Percentiles rank a stretch among this genome's conserved stretches.
phyloP scores from a whole-genome alignment of 2,329 filamentous ascomycete genomes.

The Penicillium sp. region DNA sequence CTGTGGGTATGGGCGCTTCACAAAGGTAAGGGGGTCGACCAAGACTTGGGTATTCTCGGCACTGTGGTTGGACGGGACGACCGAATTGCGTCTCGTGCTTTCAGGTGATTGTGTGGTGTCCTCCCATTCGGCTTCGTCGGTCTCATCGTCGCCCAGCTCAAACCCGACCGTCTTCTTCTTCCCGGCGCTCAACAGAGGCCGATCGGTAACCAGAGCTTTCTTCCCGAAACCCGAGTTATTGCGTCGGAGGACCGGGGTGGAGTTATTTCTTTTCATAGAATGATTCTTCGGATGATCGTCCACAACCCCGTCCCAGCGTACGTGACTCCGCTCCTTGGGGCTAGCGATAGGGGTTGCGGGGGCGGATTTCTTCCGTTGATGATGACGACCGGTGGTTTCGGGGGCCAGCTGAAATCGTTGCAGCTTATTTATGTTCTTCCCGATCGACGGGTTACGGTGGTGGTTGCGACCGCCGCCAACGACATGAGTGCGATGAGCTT shows the following conservation, averaged over 20 bases:
- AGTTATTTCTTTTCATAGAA: constrained; percentile 49
- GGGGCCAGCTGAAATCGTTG: constrained; percentile 37
- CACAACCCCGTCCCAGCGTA: constrained; percentile 45
- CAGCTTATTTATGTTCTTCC: constrained; percentile 47
- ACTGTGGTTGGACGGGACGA: constrained; percentile 37
- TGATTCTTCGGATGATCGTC: constrained; percentile 34
- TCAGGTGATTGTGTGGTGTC: constrained; percentile 51
- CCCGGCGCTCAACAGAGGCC: constrained; percentile 34
- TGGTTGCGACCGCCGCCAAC: constrained; percentile 44
- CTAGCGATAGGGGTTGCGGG: constrained; percentile 46
- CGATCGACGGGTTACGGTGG: constrained; percentile 44
- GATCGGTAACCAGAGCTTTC: constrained; percentile 39
- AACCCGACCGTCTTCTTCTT: constrained; percentile 51
- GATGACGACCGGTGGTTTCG: constrained; percentile 36
- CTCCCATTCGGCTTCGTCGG: constrained; percentile 50
- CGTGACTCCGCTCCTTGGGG: constrained; percentile 37
- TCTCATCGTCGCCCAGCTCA: constrained; percentile 45
- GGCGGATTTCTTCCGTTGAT: constrained; percentile 49
- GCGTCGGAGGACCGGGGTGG: constrained; percentile 43
- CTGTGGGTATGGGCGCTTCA: constrained; percentile 42
- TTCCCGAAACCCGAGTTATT: constrained; percentile 41
- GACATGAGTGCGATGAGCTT: constrained; percentile 43
- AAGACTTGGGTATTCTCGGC: constrained; percentile 36
- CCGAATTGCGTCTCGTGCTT: constrained; percentile 48
- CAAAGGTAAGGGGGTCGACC: constrained; percentile 42